Conservation (phyloP, 371 early-diverging fungal genomes). For the Mortierella sp. region DNA sequence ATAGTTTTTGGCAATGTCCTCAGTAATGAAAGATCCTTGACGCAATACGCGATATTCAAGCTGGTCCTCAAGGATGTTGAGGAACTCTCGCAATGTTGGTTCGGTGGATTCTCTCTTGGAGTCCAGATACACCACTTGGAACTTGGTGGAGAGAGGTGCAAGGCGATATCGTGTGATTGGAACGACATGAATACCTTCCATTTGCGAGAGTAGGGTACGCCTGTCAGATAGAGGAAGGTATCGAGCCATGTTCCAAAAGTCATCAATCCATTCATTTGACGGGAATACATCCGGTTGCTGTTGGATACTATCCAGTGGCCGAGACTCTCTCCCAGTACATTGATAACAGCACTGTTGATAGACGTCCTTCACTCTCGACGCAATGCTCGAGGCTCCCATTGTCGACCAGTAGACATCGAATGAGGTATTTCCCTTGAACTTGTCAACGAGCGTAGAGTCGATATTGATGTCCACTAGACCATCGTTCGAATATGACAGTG, state of each 20-base stretch:
- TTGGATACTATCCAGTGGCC: neutral
- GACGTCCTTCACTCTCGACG: neutral
- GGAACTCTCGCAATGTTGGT: neutral
- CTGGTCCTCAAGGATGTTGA: conserved; percentile 6
- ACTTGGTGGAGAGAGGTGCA: conserved; percentile 7
- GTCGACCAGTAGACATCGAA: conserved; percentile 8
- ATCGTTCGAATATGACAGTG: conserved; percentile 11
- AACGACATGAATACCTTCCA: conserved; percentile 11
- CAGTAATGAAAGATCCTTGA: neutral
- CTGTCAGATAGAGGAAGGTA: too few relatives aligned
- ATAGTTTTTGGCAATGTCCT: neutral
- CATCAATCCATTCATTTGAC: conserved; percentile 14
- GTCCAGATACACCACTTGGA: neutral
- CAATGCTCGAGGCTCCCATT: neutral
- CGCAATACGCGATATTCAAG: conserved; percentile 19
- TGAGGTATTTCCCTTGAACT: neutral
- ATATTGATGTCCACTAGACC: conserved; percentile 19
- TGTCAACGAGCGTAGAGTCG: neutral
- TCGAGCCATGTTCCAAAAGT: conserved; percentile 23
- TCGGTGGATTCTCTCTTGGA: neutral
- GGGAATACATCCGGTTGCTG: conserved; percentile 13
- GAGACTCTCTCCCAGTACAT: too few relatives aligned
- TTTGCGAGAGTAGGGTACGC: neutral
- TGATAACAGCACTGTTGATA: neutral
- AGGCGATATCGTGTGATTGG: conserved; percentile 8